Base-by-base conservation (phyloP, 148 eudicot species). In the Nepenthes mirabilis region DNA sequence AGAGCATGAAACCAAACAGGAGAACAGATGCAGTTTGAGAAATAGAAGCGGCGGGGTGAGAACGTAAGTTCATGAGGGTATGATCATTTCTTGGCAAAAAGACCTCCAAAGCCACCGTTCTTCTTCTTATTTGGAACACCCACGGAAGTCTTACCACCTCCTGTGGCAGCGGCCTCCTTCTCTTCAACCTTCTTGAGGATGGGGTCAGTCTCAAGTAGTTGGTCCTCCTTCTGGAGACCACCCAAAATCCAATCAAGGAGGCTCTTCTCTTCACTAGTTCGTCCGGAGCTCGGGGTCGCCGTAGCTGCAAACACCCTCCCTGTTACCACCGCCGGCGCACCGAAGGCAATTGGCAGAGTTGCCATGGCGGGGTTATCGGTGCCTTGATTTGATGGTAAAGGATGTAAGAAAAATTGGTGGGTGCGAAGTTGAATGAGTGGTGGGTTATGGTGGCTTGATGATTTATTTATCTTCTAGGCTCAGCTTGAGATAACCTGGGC, bases 131-230 rank as follows among this genome's bases (percentile, higher is more conserved):
- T 32, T 1, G 67, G 72, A 2, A 57, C 57, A 12, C 45, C 12
- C 10, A 62, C 58, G 0, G 67, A 36, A 36, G 37, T 43, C 23
- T 23, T 23, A 23, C 23, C 23, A 23, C 23, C 23, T 6, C 37
- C 11, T 5, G 9, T 2, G 11, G 43, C n/a, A 40, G 66, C 43
- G 56, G 62, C 12, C 10, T 49, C 61, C 75, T 74, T 79, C 12
- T 57, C 47, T 13, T 58, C 61, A 54, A 85, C 91, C 76, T 83
- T 86, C 66, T 81, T 68, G 48, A 86, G 80, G 52, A 86, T 70
- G 1, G 94, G 94, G 54, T 83, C 94, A 43, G 86, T 81, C 74
- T 83, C 94, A 48, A 67, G 63, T 33, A 86, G 37, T 74, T 83
- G 91, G 36, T 82, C 94, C 35, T 79, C 61, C 62, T 86, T 86